These are phyloP conservation scores for Penicillium turbatum DNA, from an alignment of 495 filamentous ascomycete species.

Conservation along the genomic window DNA sequence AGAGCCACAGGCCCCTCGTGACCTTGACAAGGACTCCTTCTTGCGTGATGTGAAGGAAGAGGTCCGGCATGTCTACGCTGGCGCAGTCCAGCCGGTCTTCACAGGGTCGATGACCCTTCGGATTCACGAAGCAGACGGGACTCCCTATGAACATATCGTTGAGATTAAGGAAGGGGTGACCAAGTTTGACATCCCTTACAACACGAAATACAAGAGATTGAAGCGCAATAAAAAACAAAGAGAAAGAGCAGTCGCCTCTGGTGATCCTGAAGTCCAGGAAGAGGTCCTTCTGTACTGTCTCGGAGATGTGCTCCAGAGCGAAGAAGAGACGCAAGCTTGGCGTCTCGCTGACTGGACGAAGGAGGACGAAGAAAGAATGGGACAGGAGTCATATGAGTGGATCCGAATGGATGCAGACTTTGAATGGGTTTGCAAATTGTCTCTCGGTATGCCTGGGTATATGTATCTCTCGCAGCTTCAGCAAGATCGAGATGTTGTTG, in stretches of 20 bases:
- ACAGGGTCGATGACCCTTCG: conserved; percentile 95
- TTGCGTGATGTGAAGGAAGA: conserved; percentile 80
- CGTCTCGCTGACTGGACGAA: conserved; percentile 79
- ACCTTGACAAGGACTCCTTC: conserved; percentile 64
- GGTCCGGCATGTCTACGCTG: conserved; percentile 62
- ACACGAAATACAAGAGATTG: conserved; percentile 97
- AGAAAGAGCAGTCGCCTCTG: conserved; percentile 65
- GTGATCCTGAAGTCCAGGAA: conserved; percentile 69
- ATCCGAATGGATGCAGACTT: conserved; percentile 97
- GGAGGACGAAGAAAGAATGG: conserved; percentile 84
- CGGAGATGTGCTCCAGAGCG: conserved; percentile 80
- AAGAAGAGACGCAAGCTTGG: conserved; percentile 82
- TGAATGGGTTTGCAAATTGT: conserved; percentile 87
- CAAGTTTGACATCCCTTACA: conserved; percentile 92
- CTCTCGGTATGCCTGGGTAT: conserved; percentile 78
- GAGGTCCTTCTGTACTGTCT: conserved; percentile 88
- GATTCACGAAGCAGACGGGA: conserved; percentile 97
- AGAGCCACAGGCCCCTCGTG: conserved; percentile 45
- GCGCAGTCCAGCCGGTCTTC: conserved; percentile 69
- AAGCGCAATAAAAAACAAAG: conserved; percentile 87
- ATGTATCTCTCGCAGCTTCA: conserved; percentile 98
- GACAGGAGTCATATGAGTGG: conserved; percentile 96
- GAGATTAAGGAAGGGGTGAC: conserved; percentile 82
- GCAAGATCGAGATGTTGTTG: conserved; percentile 94
- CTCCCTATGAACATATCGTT: conserved; percentile 96